These are phyloP conservation scores for Rubus idaeus DNA, from an alignment of 306 rosid species.

Conservation along the genomic window DNA sequence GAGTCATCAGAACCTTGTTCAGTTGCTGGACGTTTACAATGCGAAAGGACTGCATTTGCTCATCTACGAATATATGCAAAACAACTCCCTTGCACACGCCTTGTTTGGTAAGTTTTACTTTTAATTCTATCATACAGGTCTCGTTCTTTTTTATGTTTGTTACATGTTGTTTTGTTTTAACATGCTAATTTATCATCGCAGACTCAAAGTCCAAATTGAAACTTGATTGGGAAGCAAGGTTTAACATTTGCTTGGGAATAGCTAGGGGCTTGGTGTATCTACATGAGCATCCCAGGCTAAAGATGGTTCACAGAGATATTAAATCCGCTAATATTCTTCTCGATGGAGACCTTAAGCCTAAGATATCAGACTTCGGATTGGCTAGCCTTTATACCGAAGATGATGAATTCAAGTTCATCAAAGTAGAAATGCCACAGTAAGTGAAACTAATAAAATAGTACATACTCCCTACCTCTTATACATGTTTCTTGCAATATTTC, in stretches of 20 bases:
- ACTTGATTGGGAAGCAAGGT: neutral
- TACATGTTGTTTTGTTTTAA: too few species aligned
- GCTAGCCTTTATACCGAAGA: neutral
- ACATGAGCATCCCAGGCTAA: constrained; percentile 6
- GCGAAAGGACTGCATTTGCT: too few species aligned
- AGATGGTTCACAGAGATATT: constrained; percentile 5
- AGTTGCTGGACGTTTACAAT: too few species aligned
- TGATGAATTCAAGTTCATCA: neutral
- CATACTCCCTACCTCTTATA: too few species aligned
- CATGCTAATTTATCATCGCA: neutral
- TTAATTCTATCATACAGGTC: too few species aligned
- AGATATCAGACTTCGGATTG: constrained; percentile 19
- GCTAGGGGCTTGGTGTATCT: constrained; percentile 14
- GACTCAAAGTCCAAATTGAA: neutral
- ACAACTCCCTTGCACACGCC: too few species aligned
- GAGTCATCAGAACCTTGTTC: too few species aligned
- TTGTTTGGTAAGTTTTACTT: too few species aligned
- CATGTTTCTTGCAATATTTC: neutral
- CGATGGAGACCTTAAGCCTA: neutral
- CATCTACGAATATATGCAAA: too few species aligned
- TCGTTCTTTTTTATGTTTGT: neutral
- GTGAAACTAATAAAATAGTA: neutral
- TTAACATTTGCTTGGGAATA: constrained; percentile 15
- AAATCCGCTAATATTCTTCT: constrained; percentile 22
- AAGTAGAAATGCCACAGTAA: neutral